Percentiles rank a stretch among this genome's conserved stretches.
Conservation (phyloP, 768 basidiomycete genomes). For the Naganishia antarctica region DNA sequence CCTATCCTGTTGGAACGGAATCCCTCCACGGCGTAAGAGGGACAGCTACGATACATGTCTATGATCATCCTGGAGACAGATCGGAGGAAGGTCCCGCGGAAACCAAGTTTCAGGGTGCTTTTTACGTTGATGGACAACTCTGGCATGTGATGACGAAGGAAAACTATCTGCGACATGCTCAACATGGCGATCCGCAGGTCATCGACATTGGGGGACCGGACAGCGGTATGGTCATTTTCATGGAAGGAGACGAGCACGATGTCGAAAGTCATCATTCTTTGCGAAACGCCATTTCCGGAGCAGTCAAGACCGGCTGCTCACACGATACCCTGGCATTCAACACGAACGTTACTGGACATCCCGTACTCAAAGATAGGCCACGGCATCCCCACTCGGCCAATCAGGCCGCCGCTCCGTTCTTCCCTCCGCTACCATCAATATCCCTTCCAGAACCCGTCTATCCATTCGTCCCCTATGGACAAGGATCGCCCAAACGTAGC, state of each 20-base stretch:
- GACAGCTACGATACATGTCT: conserved; percentile 70
- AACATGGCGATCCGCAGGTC: conserved; percentile 52
- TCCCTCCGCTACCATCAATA: not conserved
- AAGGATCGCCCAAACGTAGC: not conserved
- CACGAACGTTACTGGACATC: conserved; percentile 51
- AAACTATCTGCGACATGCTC: conserved; percentile 64
- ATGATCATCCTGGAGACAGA: conserved; percentile 58
- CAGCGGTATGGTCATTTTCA: conserved; percentile 61
- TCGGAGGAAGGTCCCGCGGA: conserved; percentile 42
- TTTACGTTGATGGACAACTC: conserved; percentile 62
- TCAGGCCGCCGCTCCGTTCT: not conserved
- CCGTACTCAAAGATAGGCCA: conserved; percentile 9
- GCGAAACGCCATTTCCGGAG: conserved; percentile 56
- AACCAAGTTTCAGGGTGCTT: conserved; percentile 63
- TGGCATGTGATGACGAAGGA: conserved; percentile 69
- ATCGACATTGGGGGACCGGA: conserved; percentile 52
- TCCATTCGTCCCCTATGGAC: not conserved
- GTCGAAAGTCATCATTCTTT: conserved; percentile 55
- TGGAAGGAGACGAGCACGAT: conserved; percentile 25
- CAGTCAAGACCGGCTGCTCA: conserved; percentile 56
- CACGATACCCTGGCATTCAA: conserved; percentile 71
- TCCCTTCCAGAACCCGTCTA: not conserved
- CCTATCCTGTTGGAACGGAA: conserved; percentile 22
- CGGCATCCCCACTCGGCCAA: conserved; percentile 14
- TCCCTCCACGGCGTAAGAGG: conserved; percentile 56